A percentile compares a stretch with the other conserved stretches of the same genome.
phyloP scores from a whole-genome alignment of 1,139 yeast species.

The Geotrichum australiense region DNA sequence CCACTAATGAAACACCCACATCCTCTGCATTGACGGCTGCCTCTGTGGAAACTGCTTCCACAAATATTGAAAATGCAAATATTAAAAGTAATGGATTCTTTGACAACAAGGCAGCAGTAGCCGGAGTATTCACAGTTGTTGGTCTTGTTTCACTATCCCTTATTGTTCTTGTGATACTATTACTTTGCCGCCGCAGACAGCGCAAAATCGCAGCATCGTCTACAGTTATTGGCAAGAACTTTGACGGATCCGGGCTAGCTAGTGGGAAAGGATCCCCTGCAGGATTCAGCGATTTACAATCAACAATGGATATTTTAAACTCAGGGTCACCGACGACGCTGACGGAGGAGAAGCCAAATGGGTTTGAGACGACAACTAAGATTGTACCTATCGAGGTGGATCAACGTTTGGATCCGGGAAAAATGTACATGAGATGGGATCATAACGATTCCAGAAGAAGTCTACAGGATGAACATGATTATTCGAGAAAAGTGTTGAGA shows the following conservation, averaged over 20 bases:
- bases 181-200: conserved; percentile 23
- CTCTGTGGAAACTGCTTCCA: conserved; percentile 22
- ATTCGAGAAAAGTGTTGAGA: conserved; percentile 60
- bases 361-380: conserved; percentile 18
- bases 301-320: conserved; percentile 12
- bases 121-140: conserved; percentile 66
- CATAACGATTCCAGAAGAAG: conserved; percentile 53
- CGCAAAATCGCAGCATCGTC: conserved; percentile 22
- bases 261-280: conserved; percentile 16
- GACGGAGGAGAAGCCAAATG: background rate
- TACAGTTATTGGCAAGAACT: conserved; percentile 14
- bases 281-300: conserved; percentile 9
- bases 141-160: conserved; percentile 48
- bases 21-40: conserved; percentile 17
- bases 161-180: conserved; percentile 30
- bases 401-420: conserved; percentile 60
- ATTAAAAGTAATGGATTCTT: conserved; percentile 38
- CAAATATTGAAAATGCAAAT: conserved; percentile 32
- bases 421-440: conserved; percentile 48
- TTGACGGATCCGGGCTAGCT: conserved; percentile 9
- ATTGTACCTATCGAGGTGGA: conserved; percentile 52
- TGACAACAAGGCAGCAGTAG: conserved; percentile 57
- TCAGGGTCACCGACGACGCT: conserved; percentile 1
- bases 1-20: conserved; percentile 13
- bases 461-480: conserved; percentile 69